phyloP scores from a whole-genome alignment of 108 stramenopile species.

The Conticribra weissflogii region DNA sequence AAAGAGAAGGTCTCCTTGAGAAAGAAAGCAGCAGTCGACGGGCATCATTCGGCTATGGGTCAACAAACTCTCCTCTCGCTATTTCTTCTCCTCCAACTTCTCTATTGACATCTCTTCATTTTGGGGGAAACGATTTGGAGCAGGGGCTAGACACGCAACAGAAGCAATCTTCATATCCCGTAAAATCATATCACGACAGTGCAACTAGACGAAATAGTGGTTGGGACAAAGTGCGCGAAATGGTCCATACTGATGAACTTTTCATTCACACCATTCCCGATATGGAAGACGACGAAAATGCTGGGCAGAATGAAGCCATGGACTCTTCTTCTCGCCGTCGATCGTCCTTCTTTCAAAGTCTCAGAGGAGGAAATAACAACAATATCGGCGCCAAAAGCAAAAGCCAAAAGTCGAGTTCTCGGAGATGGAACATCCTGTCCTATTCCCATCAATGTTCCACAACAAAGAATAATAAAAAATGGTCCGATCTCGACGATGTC shows the following conservation, averaged over 20 bases:
- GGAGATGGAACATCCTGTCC: no score
- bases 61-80: no score
- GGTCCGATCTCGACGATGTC: slow-evolving; percentile 22
- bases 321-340: no score
- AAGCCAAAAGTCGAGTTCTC: no score
- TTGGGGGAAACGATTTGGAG: neutral
- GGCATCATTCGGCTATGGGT: neutral
- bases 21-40: neutral
- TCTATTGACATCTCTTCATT: neutral
- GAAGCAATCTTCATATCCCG: neutral
- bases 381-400: no score
- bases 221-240: slow-evolving; percentile 36
- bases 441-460: no score
- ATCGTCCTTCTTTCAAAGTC: slow-evolving; percentile 29
- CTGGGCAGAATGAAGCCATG: slow-evolving; percentile 35
- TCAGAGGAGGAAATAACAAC: neutral
- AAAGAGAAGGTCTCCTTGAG: neutral
- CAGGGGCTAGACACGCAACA: neutral
- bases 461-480: no score
- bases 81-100: neutral
- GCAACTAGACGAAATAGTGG: neutral
- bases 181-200: neutral
- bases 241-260: slow-evolving; percentile 54
- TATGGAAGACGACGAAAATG: no score
- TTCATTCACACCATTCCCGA: slow-evolving; percentile 23